phyloP scores from a whole-genome alignment of 2,329 filamentous ascomycete genomes.

The Ambrosiella cleistominuta region DNA sequence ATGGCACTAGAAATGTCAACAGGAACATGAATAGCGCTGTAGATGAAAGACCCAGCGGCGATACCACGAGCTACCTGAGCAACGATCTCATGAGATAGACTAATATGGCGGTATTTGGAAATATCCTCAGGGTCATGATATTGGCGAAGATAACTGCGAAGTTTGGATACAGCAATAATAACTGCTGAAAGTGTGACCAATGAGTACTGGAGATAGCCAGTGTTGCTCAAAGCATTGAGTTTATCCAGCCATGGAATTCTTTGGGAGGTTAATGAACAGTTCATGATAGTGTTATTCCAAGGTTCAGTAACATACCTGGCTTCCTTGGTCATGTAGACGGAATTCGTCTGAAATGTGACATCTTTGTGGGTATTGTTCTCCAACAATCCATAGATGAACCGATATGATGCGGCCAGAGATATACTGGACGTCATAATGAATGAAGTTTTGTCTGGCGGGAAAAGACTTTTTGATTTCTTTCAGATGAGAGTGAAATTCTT shows the following conservation, averaged over 20 bases:
- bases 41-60: slow-evolving; percentile 23
- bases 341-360: too few relatives aligned
- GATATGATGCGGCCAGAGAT: too few relatives aligned
- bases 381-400: too few relatives aligned
- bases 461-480: too few relatives aligned
- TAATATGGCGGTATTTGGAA: slow-evolving; percentile 9
- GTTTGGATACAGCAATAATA: slow-evolving; percentile 1
- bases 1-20: slow-evolving; percentile 23
- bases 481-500: too few relatives aligned
- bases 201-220: slow-evolving; percentile 6
- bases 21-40: slow-evolving; percentile 21
- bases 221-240: not conserved
- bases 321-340: too few relatives aligned
- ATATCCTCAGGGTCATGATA: slow-evolving; percentile 2
- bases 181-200: slow-evolving; percentile 4
- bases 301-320: too few relatives aligned
- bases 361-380: too few relatives aligned
- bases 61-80: slow-evolving; percentile 25
- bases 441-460: too few relatives aligned
- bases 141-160: not conserved
- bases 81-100: slow-evolving; percentile 22
- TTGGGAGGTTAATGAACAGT: not conserved
- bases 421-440: too few relatives aligned
- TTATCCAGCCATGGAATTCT: slow-evolving; percentile 10
- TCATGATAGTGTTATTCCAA: too few relatives aligned